Conservation (phyloP, 129 eudicot genomes). For the Chrysanthemum seticuspe region DNA sequence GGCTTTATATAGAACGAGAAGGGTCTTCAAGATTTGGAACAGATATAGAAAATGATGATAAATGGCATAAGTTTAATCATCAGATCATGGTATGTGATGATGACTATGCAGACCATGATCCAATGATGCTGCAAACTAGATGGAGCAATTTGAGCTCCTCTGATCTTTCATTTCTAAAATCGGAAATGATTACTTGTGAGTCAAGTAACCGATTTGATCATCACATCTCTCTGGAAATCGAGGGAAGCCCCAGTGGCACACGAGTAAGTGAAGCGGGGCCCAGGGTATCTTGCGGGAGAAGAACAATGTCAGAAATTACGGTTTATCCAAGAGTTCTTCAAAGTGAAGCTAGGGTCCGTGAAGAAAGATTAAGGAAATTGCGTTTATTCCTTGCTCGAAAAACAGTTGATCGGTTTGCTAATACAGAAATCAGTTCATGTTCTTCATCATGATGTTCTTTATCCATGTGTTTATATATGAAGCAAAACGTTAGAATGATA, state of each 20-base stretch:
- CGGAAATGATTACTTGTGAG: conserved; percentile 56
- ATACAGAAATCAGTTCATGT: conserved; percentile 31
- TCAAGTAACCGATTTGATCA: conserved; percentile 43
- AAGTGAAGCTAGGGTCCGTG: conserved; percentile 31
- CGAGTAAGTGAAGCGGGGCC: not conserved
- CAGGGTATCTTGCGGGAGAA: conserved; percentile 25
- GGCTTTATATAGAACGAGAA: conserved; percentile 58
- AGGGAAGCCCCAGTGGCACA: not conserved
- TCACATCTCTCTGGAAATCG: conserved; percentile 8
- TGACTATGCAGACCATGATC: conserved; percentile 26
- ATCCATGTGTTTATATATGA: too few species aligned
- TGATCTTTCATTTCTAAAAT: conserved; percentile 59
- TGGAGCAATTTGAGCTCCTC: conserved; percentile 89
- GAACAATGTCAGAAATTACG: conserved; percentile 77
- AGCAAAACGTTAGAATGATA: too few species aligned
- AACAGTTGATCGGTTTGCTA: conserved; percentile 73
- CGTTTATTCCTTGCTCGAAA: conserved; percentile 81
- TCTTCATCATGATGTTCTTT: too few species aligned
- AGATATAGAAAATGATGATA: conserved; percentile 29
- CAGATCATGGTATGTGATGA: conserved; percentile 55
- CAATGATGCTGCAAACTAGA: conserved; percentile 23
- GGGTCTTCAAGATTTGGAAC: conserved; percentile 58
- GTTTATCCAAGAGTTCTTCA: conserved; percentile 56
- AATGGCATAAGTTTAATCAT: conserved; percentile 58
- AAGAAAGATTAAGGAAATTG: conserved; percentile 50